phyloP scores from a whole-genome alignment of 192 early-diverging fungal genomes.

The Coemansia sp. region DNA sequence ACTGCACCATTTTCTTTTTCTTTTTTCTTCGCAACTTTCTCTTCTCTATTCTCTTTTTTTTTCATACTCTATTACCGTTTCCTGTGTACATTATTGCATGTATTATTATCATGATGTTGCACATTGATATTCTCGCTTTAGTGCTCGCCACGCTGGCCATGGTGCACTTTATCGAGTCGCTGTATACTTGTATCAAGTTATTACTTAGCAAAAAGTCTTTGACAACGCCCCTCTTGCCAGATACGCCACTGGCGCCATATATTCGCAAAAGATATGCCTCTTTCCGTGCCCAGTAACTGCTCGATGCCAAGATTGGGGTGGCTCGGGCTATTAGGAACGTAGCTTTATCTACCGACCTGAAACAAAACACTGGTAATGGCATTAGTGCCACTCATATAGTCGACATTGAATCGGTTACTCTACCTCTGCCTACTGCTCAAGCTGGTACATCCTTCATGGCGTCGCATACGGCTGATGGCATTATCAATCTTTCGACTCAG shows the following conservation, averaged over 20 bases:
- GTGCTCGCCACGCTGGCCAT: background rate
- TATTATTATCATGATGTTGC: background rate
- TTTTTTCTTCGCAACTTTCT: background rate
- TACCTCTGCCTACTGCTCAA: background rate
- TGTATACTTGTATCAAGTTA: background rate
- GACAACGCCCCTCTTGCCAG: background rate
- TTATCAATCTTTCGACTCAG: background rate
- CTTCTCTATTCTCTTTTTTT: background rate
- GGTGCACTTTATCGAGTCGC: conserved; percentile 2
- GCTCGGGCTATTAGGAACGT: background rate
- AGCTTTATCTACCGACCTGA: background rate
- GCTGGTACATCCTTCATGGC: background rate
- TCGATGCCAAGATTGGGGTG: background rate
- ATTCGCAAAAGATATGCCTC: background rate
- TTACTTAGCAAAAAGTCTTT: background rate
- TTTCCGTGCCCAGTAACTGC: background rate
- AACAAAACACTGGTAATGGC: background rate
- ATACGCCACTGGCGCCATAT: background rate
- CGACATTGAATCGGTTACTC: background rate
- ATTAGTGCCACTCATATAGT: background rate
- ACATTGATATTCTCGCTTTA: background rate
- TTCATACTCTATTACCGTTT: background rate
- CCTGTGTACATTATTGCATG: background rate
- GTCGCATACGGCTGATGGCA: background rate
- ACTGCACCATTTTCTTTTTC: no score